Base-by-base conservation (phyloP, 108 stramenopile species). In the Nitzschia sp. region DNA sequence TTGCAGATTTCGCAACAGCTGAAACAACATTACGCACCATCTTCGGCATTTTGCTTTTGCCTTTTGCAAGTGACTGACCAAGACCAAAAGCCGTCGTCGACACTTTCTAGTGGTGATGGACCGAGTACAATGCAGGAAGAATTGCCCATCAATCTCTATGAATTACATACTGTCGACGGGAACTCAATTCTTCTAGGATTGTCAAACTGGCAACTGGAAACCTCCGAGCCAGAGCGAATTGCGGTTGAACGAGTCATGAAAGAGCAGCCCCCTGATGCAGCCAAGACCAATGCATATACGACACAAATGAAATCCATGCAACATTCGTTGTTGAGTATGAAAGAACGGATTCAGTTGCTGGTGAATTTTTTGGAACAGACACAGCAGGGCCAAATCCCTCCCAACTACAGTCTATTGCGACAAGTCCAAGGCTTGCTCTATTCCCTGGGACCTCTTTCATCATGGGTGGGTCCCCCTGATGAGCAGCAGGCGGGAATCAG, bases 191-290 rank as follows among this genome's bases (percentile, higher is more conserved):
- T 93, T 75, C 47, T 89, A 1, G 84, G 82, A 46, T 27, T 82
- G 2, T 78, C 78, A 4, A 69, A 75, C 33, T 85, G 79, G 79
- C 71, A 88, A 59, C 64, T 93, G 63, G 79, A 87, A 46, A 90
- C 89, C 0, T 82, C 75, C 16, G 84, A 87, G 36, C 76, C 89
- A 2, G 92, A 93, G 66, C 63, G 86, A 13, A 87, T 93, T 75
- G 87, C 92, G 16, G 81, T 93, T 17, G 89, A 93, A 53, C 82
- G 78, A 29, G 87, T 90, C 35, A 77, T 93, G 62, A 74, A 80
- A 22, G 77, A 83, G 32, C 73, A 79, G 25, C 82, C 85, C 1
- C 25, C 50, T 5, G 34, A 50, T 23, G 60, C 23, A 27, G 36
- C 30, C 46, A 19, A 31, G 44, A 60, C 33, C 32, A 73, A 59